Percentiles rank a stretch among this genome's conserved stretches.
phyloP scores from a whole-genome alignment of 352 stramenopile genomes.

The Phytophthora agathidicida region DNA sequence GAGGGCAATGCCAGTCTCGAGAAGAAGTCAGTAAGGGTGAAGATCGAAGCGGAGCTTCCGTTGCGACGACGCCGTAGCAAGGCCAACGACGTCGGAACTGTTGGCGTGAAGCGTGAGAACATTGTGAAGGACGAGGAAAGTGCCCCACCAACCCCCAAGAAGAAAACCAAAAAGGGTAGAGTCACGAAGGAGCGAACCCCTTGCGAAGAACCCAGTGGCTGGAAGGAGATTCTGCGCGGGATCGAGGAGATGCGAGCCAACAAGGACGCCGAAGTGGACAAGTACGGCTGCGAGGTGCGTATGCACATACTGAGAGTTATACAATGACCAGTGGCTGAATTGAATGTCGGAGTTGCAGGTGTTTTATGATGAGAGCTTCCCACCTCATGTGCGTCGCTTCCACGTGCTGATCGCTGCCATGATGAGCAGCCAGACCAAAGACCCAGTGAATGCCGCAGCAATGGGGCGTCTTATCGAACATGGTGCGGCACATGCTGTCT shows the following conservation, averaged over 20 bases:
- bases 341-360: slow-evolving; percentile 20
- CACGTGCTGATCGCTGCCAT: slow-evolving; percentile 96
- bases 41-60: neutral
- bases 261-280: slow-evolving; percentile 74
- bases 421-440: slow-evolving; percentile 97
- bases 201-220: slow-evolving; percentile 44
- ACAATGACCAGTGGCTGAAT: neutral
- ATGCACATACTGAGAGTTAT: neutral
- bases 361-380: slow-evolving; percentile 46
- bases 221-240: slow-evolving; percentile 60
- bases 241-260: slow-evolving; percentile 76
- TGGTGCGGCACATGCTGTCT: slow-evolving; percentile 26
- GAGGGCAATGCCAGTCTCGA: slow-evolving; percentile 2
- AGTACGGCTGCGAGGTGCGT: slow-evolving; percentile 66
- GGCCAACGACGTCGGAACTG: neutral
- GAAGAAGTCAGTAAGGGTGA: slow-evolving; percentile 14
- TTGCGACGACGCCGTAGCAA: slow-evolving; percentile 2
- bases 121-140: slow-evolving; percentile 17
- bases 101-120: slow-evolving; percentile 31
- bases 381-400: slow-evolving; percentile 77
- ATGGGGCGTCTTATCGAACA: slow-evolving; percentile 69
- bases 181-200: slow-evolving; percentile 30
- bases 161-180: slow-evolving; percentile 22
- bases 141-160: slow-evolving; percentile 3
- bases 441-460: slow-evolving; percentile 87